Evolutionary conservation across 768 basidiomycete species (phyloP).

Genomic region (Boletus sp.): DNA sequence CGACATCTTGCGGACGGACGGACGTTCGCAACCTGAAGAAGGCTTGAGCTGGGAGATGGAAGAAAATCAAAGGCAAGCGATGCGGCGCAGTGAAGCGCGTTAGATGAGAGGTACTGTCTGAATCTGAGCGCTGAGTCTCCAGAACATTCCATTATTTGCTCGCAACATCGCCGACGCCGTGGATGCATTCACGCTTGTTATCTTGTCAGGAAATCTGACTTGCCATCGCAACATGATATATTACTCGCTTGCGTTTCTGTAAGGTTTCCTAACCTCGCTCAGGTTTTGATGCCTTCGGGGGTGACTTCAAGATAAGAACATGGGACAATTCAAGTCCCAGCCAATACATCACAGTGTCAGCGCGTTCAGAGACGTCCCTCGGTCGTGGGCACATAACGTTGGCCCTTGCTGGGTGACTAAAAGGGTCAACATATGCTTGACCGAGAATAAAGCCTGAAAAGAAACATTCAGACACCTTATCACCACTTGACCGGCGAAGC

Average conservation of each 20-base stretch:
- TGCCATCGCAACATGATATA: neutral
- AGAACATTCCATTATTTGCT: conserved; percentile 28
- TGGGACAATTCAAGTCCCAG: neutral
- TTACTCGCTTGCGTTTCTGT: too few species aligned
- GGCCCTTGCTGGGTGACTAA: too few species aligned
- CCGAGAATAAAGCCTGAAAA: too few species aligned
- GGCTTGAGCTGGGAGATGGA: neutral
- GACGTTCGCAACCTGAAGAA: neutral
- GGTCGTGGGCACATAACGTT: too few species aligned
- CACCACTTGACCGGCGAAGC: too few species aligned
- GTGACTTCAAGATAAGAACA: neutral
- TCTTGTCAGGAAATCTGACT: neutral
- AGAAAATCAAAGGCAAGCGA: neutral
- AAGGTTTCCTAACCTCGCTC: neutral
- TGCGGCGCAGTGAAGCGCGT: neutral
- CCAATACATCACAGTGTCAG: too few species aligned
- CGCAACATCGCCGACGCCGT: neutral
- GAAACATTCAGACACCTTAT: too few species aligned
- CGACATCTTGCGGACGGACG: conserved; percentile 23
- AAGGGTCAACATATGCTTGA: too few species aligned
- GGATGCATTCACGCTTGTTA: neutral
- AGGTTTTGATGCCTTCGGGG: neutral
- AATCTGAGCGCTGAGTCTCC: conserved; percentile 13
- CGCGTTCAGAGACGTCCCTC: neutral
- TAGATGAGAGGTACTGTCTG: neutral